Base-by-base conservation (phyloP, 1,139 yeast genomes). In the Candida freyschussii region DNA sequence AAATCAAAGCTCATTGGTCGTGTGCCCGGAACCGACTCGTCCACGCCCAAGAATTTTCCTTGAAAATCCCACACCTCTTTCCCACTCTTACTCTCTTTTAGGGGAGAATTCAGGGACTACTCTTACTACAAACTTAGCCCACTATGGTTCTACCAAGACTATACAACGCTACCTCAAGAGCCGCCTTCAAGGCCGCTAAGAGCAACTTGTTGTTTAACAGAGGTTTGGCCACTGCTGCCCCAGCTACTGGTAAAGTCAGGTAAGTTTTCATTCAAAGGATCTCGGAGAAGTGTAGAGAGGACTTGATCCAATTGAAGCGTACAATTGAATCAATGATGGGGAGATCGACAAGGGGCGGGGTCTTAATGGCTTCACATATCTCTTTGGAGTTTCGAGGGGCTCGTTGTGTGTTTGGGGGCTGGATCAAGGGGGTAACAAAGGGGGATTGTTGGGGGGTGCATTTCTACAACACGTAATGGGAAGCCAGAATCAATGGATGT, bases 121-220 rank as follows among this genome's bases (percentile, higher is more conserved):
- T 9, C 24, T 17, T 4, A 19, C n/a, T 6, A n/a, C n/a, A n/a
- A n/a, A n/a, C 24, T 33, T 29, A 15, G 36, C 24, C 30, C 43
- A 52, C 40, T 36, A 77, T 77, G 84, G 83, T 75, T 69, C 72
- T 80, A 67, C 91, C 95, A 68, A 86, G 95, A 79, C 79, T 86
- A 70, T 79, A 83, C 70, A 82, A 87, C 73, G 74, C 86, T 65
- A 70, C 86, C 60, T 77, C 95, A 59, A 87, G 89, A 72, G 75
- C 83, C 65, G 95, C 95, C 60, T 76, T 81, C 69, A 78, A 78
- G 67, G 91, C 91, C 59, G 93, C 91, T 59, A 82, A 78, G 75
- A 85, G 87, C 63, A 79, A 79, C 71, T 54, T 57, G 56, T 58
- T 65, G 45, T 61, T 72, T 60, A 68, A 75, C 65, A 85, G 95